Percentiles rank a stretch among this genome's conserved stretches.
These are phyloP conservation scores for Moricandia arvensis DNA, from an alignment of 345 rosid genomes.

Conservation along the genomic window DNA sequence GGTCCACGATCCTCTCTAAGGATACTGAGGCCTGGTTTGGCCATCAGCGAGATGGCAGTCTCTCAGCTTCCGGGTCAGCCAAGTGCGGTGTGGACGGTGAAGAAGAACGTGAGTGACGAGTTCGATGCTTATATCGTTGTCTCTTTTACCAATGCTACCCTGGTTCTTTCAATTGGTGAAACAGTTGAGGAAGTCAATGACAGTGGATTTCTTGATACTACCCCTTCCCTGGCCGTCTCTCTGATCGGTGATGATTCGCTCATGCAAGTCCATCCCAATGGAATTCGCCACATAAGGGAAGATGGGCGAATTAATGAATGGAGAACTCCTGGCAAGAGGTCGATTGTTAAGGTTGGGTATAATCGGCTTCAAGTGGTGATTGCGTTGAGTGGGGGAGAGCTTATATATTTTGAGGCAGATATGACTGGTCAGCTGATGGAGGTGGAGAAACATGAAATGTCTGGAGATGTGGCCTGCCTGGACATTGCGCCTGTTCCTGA, in stretches of 20 bases:
- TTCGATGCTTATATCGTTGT: constrained; percentile 98
- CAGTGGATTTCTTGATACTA: constrained; percentile 97
- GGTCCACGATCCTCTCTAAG: constrained; percentile 96
- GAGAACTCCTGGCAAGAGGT: constrained; percentile 99
- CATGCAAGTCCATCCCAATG: constrained; percentile 99
- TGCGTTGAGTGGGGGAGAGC: constrained; percentile 98
- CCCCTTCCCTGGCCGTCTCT: constrained; percentile 85
- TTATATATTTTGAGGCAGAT: constrained; percentile 95
- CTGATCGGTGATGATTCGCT: constrained; percentile 93
- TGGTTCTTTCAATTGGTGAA: constrained; percentile 98
- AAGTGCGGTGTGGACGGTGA: constrained; percentile 99
- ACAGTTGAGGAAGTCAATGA: constrained; percentile 97
- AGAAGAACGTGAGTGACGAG: constrained; percentile 80
- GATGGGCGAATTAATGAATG: constrained; percentile 98
- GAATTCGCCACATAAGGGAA: constrained; percentile 94
- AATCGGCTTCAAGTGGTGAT: constrained; percentile 94
- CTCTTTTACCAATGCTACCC: constrained; percentile 91
- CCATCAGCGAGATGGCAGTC: constrained; percentile 96
- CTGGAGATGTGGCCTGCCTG: constrained; percentile 98
- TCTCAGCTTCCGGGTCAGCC: constrained; percentile 99
- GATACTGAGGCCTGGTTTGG: constrained; percentile 91
- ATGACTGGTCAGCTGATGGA: constrained; percentile 96
- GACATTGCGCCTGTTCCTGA: constrained; percentile 99
- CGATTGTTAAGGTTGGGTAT: constrained; percentile 94
- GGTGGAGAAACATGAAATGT: constrained; percentile 98